Conservation (phyloP, 306 rosid species). For the Citrullus amarus region DNA sequence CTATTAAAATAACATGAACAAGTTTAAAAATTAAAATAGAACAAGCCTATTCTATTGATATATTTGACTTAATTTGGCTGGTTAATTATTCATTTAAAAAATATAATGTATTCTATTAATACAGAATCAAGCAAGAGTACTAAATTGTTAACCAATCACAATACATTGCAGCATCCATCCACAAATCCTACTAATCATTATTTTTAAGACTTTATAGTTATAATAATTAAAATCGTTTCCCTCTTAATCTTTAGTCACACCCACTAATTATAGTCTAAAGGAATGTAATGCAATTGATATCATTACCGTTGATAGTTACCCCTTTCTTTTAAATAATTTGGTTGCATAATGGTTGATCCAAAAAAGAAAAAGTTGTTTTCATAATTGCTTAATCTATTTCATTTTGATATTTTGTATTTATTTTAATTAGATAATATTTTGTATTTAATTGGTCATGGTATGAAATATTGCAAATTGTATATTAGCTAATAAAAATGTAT, state of each 20-base stretch:
- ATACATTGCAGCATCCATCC: no score
- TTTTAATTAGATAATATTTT: no score
- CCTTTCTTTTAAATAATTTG: background rate
- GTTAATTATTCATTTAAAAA: no score
- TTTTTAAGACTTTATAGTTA: background rate
- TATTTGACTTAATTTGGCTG: no score
- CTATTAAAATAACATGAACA: no score
- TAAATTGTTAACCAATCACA: no score
- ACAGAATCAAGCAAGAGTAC: no score
- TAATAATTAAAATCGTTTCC: background rate
- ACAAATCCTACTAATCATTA: background rate
- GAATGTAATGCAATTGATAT: background rate
- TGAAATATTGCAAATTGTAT: background rate
- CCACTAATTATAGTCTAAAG: background rate
- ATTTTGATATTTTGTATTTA: background rate
- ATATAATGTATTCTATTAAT: no score
- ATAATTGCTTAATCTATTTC: background rate
- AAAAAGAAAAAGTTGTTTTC: background rate
- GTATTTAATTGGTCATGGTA: background rate
- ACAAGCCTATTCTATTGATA: no score
- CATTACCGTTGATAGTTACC: background rate
- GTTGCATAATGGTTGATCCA: background rate
- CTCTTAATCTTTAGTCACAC: background rate
- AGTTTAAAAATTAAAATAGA: no score
- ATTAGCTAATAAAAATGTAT: no score